Evolutionary conservation across 2,329 filamentous ascomycete species (phyloP), one percentile per base, ranked within the genome.

Genomic region (Diaporthe batatas): DNA sequence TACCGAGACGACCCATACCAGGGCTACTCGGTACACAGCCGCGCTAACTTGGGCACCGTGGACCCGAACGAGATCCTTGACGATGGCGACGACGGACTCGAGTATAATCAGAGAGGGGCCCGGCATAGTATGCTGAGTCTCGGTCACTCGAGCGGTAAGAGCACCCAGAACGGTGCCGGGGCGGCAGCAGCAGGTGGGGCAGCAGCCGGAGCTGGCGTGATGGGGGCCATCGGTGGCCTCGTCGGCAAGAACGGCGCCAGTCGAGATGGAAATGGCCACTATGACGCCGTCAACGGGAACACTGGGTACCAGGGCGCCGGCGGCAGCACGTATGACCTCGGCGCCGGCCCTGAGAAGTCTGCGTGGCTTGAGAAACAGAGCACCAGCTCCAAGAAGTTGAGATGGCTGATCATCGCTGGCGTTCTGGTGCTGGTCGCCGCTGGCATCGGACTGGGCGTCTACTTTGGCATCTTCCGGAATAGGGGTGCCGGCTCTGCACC

Each of bases 51-150:
- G 5, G 88, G 89, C 51, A 84, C 89, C 1, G 88, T 96, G 73
- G 91, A 98, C 79, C 94, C 95, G 3, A 90, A 93, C 78, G 91
- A 92, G 18, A 95, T 98, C 75, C 89, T 89, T 29, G 95, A 98
- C 80, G 95, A 98, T 79, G 94, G 94, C 36, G 95, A 98, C 78
- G 95, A 97, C 80, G 94, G 93, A 1, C 87, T 96, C 68, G 86
- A 89, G 6, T 91, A 89, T 77, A 83, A 81, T 67, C 82, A 80
- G 62, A 79, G 77, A 39, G 76, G 76, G 0, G 84, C 86, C 80
- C 86, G 88, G 73, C 88, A 86, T 75, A 91, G 92, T 47, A 88
- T 92, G 80, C 82, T 92, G 47, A 90, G 89, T 73, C 82, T 90
- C 3, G 86, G 87, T 11, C 83, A 85, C 51, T 84, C 86, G 29